phyloP scores from a whole-genome alignment of 768 basidiomycete genomes.

The Leccinum incarnatum region DNA sequence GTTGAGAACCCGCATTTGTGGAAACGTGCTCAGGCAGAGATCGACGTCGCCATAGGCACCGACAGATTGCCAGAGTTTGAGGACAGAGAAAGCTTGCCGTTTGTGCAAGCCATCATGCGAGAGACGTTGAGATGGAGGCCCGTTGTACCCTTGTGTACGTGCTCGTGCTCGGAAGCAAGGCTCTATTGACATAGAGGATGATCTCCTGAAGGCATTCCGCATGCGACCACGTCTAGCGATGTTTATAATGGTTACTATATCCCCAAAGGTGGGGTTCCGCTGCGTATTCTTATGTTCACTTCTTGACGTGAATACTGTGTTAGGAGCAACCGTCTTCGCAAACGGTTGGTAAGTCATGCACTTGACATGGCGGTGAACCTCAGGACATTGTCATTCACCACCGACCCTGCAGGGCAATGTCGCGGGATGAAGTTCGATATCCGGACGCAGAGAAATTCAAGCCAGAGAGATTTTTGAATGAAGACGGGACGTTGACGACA shows the following conservation, averaged over 20 bases:
- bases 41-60: background rate
- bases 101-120: background rate
- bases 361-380: background rate
- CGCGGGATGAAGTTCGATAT: constrained; percentile 1
- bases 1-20: background rate
- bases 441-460: constrained; percentile 9
- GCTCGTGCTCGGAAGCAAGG: background rate
- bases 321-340: constrained; percentile 1
- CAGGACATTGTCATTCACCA: background rate
- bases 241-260: constrained; percentile 45
- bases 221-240: constrained; percentile 35
- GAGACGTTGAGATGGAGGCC: background rate
- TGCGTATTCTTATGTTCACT: background rate
- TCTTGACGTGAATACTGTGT: background rate
- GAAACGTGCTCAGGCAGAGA: background rate
- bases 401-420: background rate
- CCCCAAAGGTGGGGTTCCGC: constrained; percentile 37
- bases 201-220: constrained; percentile 16
- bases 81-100: background rate
- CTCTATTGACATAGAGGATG: background rate
- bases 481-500: background rate
- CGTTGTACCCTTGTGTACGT: background rate
- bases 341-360: background rate
- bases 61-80: background rate
- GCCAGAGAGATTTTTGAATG: constrained; percentile 9